Evolutionary conservation across 2,329 filamentous ascomycete genomes (phyloP), one percentile per base, ranked within the genome.

Genomic region (Verticillium nonalfalfae): DNA sequence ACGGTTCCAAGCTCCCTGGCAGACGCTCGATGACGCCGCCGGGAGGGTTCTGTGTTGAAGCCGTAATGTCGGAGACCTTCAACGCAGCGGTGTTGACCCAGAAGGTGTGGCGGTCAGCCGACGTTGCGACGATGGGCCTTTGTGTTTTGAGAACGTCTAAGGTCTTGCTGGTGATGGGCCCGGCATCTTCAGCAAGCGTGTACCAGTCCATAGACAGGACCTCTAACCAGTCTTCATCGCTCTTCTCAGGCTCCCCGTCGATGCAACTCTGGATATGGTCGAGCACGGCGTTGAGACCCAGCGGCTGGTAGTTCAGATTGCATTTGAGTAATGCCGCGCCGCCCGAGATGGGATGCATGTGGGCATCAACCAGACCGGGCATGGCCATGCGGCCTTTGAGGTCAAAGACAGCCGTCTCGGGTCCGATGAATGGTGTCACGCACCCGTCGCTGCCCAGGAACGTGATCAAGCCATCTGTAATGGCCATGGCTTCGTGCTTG

Each of bases 361-460:
- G 69, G 1, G 69, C 68, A 13, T 71, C 69, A 11, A 71, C 62
- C 45, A 71, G 63, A 7, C 69, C 69, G 4, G 69, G 69, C 69
- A 71, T 71, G n/a, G 66, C 68, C 69, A 71, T 70, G 38, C 66
- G 67, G 11, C 69, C 69, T 18, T 69, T 45, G 11, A 70, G 69
- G 45, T 70, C 64, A 26, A 71, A 57, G 3, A 71, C 65, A 9
- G 64, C 65, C 33, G 69, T 71, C 6, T 65, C 59, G 7, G 64
- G 63, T 13, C 68, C 69, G 34, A 71, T 68, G n/a, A 66, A 69
- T 0, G 58, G 50, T 35, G 66, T 63, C 9, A 63, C 61, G 4
- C 58, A 61, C 13, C 65, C 64, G 39, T 68, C 60, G 56, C 54
- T 61, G 10, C 69, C 69, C 0, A 66, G 58, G 31, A 65, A 69